Conservation (phyloP, 495 filamentous ascomycete species). For the Talaromyces wortmannii region DNA sequence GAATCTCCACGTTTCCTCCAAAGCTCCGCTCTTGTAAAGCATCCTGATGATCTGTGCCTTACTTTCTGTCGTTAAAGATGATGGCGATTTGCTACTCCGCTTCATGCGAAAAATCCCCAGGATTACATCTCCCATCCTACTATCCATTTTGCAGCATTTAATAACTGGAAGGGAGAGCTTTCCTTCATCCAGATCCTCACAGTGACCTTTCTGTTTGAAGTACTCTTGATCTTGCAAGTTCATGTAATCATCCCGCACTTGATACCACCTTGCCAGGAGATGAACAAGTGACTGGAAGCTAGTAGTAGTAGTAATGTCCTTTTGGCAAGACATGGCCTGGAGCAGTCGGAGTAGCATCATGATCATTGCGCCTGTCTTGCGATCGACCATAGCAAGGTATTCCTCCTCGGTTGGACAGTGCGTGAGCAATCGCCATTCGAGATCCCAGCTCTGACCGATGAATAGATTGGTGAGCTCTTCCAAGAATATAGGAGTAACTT, state of each 20-base stretch:
- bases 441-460: conserved; percentile 21
- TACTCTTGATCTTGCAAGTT: conserved; percentile 21
- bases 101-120: conserved; percentile 33
- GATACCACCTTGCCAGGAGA: conserved; percentile 22
- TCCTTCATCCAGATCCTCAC: conserved; percentile 30
- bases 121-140: conserved; percentile 18
- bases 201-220: conserved; percentile 20
- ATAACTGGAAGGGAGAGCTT: conserved; percentile 28
- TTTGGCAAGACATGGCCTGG: neutral
- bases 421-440: conserved; percentile 15
- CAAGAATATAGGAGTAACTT: conserved; percentile 1
- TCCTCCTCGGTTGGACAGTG: conserved; percentile 12
- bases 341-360: conserved; percentile 15
- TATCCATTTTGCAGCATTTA: conserved; percentile 8
- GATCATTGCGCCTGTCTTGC: conserved; percentile 26
- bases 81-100: neutral
- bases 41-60: conserved; percentile 11
- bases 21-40: conserved; percentile 6
- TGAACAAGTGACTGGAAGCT: conserved; percentile 8
- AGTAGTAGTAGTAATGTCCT: conserved; percentile 6
- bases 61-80: conserved; percentile 1
- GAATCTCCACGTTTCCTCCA: conserved; percentile 7
- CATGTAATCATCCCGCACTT: conserved; percentile 32
- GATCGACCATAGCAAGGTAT: conserved; percentile 23
- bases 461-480: conserved; percentile 9